A percentile compares a stretch with the other conserved stretches of the same genome.
phyloP scores from a whole-genome alignment of 331 rosid species.

The Spiraea crenata region DNA sequence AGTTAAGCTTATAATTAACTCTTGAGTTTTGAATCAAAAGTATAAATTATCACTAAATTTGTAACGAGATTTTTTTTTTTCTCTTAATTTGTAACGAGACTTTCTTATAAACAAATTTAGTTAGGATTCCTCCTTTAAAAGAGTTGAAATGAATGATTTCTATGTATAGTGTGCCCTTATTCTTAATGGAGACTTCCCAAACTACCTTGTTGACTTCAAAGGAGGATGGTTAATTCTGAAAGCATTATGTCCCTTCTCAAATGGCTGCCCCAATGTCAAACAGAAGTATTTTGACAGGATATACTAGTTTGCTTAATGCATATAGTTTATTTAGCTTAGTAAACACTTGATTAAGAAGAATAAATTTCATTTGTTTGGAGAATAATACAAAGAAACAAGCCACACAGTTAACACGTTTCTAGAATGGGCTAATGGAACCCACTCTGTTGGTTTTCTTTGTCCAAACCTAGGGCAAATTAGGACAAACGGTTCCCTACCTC shows the following conservation, averaged over 20 bases:
- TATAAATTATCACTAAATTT: no score
- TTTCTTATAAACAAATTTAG: no score
- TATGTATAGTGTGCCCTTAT: neutral
- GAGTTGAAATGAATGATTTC: neutral
- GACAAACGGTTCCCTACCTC: slow-evolving; percentile 1
- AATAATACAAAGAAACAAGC: neutral
- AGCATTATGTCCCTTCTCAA: neutral
- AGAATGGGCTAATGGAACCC: slow-evolving; percentile 22
- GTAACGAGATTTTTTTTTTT: no score
- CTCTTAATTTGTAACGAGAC: no score
- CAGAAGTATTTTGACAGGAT: neutral
- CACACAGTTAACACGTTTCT: neutral
- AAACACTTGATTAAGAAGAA: no score
- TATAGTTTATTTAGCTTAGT: no score
- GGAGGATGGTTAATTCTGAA: neutral
- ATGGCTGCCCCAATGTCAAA: neutral
- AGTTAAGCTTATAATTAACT: no score
- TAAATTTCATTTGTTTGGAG: no score
- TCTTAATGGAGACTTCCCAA: slow-evolving; percentile 1
- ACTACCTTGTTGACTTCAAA: neutral
- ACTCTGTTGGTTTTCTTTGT: neutral
- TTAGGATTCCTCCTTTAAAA: no score
- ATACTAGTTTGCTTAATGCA: no score
- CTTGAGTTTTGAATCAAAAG: no score
- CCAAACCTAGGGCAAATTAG: neutral